Conservation (phyloP, 176 grass and related monocot species). For the Rhynchospora pubera region DNA sequence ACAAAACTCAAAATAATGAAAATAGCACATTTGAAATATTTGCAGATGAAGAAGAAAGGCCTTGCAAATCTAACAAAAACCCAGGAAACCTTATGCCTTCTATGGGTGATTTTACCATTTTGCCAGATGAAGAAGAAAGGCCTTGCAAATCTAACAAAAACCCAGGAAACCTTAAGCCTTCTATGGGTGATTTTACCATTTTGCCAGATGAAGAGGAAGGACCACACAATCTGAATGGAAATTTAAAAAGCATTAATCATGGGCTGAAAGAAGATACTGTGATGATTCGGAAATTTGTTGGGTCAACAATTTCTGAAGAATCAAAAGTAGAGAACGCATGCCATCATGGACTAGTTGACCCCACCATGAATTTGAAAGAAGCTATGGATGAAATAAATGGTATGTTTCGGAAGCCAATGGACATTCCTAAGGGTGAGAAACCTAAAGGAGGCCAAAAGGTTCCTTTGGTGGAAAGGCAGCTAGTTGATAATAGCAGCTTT, state of each 20-base stretch:
- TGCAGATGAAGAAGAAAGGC: constrained; percentile 59
- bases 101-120: constrained; percentile 60
- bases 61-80: constrained; percentile 19
- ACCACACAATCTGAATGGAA: constrained; percentile 2
- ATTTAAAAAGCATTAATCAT: constrained; percentile 26
- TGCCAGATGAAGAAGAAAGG: no score
- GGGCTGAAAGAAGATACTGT: constrained; percentile 55
- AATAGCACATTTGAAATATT: constrained; percentile 63
- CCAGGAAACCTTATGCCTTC: constrained; percentile 40
- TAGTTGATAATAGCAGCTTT: constrained; percentile 31
- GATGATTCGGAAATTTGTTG: constrained; percentile 69
- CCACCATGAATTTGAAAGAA: constrained; percentile 83
- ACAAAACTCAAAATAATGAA: constrained; percentile 35
- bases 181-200: constrained; percentile 58
- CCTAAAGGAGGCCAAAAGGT: constrained; percentile 29
- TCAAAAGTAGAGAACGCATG: constrained; percentile 82
- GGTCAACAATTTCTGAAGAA: constrained; percentile 62
- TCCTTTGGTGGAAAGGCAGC: constrained; percentile 31
- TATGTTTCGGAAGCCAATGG: constrained; percentile 83
- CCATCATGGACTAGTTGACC: constrained; percentile 80
- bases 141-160: constrained; percentile 19
- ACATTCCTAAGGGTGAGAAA: constrained; percentile 47
- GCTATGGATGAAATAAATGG: constrained; percentile 86
- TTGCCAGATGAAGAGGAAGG: constrained; percentile 50
- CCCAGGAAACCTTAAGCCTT: constrained; percentile 38